Percentiles rank a stretch among this genome's conserved stretches.
Conservation (phyloP, 495 filamentous ascomycete genomes). For the Thermothielavioides terrestris region DNA sequence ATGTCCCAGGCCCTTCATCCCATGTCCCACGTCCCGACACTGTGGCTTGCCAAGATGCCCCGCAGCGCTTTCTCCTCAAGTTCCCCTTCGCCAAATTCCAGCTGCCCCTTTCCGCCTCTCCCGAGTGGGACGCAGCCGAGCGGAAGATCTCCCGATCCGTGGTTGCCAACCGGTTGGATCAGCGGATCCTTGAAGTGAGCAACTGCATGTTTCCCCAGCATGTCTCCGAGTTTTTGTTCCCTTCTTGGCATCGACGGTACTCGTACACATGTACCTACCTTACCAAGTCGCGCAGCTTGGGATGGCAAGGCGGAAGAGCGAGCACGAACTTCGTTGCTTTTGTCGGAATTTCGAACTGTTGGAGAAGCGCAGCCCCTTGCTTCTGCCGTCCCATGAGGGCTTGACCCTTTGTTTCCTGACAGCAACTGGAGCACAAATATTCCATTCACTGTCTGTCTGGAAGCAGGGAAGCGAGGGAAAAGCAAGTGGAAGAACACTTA, state of each 20-base stretch:
- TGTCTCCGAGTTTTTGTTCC: constrained; percentile 4
- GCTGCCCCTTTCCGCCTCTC: neutral
- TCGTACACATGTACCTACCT: no score
- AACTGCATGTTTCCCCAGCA: neutral
- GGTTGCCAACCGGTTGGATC: neutral
- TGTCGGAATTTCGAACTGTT: no score
- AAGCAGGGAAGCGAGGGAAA: no score
- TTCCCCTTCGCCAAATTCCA: neutral
- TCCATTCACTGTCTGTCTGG: no score
- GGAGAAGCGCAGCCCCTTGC: no score
- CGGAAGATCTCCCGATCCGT: neutral
- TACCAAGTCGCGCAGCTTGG: no score
- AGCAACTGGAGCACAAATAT: no score
- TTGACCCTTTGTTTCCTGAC: no score
- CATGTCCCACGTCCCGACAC: neutral
- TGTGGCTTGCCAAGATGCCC: neutral
- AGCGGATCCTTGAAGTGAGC: neutral
- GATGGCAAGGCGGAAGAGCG: no score
- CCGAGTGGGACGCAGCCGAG: neutral
- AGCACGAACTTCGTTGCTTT: no score
- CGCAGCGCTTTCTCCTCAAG: neutral
- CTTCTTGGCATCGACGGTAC: neutral
- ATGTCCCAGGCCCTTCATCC: neutral
- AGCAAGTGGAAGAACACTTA: no score
- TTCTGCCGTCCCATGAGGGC: no score